Evolutionary conservation across 768 basidiomycete genomes (phyloP), one percentile per base, ranked within the genome.

Genomic region (Paxillus involutus): DNA sequence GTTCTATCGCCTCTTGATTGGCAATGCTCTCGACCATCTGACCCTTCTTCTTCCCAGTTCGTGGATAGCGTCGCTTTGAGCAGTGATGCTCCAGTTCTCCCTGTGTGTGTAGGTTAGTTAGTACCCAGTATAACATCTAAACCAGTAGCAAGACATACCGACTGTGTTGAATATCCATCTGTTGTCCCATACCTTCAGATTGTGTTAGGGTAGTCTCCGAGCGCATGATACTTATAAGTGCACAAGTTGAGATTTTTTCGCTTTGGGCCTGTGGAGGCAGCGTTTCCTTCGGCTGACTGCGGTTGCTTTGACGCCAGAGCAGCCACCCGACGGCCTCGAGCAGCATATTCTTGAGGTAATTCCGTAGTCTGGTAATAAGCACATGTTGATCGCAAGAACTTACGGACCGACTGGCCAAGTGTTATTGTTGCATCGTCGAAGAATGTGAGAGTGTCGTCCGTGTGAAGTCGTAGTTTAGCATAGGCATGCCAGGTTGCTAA

Each of bases 31-130:
- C 35, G 10, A 4, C 36, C 40, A 16, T 59, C 39, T 17, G 63
- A 0, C 10, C 32, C 67, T 46, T 52, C n/a, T 63, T 68, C 48
- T 76, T 77, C 53, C 74, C 75, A 0, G 75, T 74, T 0, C 63
- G 46, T 0, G 49, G 58, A 45, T 74, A 80, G 12, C 71, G 56
- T 0, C 60, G 62, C 56, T 80, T 80, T 9, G 72, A 51, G 0
- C 49, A 55, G 0, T 65, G 58, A 46, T 80, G 77, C 43, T 75
- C 63, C 0, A 70, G 64, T 50, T 78, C 77, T 9, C 74, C 71
- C 75, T 76, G 61, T 5, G 26, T 26, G 5, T 26, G 26, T 26
- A 26, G 4, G 6, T 26, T 6, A 26, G 26, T 26, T 26, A 21
- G 21, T 3, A 21, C 21, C 21, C 21, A 21, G 26, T 26, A 26